phyloP scores from a whole-genome alignment of 1,284 basidiomycete species.

The Ustilago cynodontis region DNA sequence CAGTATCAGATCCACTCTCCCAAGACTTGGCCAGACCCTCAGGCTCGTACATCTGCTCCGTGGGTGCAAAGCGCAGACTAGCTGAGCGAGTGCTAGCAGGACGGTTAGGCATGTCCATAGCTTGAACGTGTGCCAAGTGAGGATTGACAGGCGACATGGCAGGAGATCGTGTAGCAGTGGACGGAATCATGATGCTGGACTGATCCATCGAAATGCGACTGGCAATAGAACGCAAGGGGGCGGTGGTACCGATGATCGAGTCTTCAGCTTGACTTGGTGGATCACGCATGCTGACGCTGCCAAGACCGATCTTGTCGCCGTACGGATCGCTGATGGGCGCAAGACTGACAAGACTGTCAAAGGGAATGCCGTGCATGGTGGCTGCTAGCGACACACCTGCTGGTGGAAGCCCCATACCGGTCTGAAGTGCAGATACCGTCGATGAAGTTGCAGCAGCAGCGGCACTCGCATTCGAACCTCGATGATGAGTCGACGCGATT shows the following conservation, averaged over 20 bases:
- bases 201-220: conserved; percentile 48
- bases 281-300: conserved; percentile 56
- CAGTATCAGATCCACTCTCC: conserved; percentile 35
- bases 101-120: conserved; percentile 33
- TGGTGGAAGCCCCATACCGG: conserved; percentile 43
- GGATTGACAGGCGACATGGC: conserved; percentile 31
- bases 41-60: conserved; percentile 35
- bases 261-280: conserved; percentile 35
- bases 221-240: conserved; percentile 35
- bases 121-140: conserved; percentile 35
- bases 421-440: conserved; percentile 26
- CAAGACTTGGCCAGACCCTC: conserved; percentile 31
- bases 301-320: conserved; percentile 57
- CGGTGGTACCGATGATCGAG: conserved; percentile 29
- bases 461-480: conserved; percentile 5
- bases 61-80: conserved; percentile 56
- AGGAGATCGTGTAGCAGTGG: conserved; percentile 28
- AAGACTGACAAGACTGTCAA: conserved; percentile 82
- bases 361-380: conserved; percentile 79
- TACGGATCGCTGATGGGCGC: conserved; percentile 82
- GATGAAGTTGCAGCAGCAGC: conserved; percentile 12
- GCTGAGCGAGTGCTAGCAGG: conserved; percentile 48
- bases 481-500: conserved; percentile 3
- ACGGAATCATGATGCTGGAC: conserved; percentile 38
- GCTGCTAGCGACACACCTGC: conserved; percentile 25